These are phyloP conservation scores for Barnettozyma vustinii DNA, from an alignment of 805 yeast genomes.

Conservation along the genomic window DNA sequence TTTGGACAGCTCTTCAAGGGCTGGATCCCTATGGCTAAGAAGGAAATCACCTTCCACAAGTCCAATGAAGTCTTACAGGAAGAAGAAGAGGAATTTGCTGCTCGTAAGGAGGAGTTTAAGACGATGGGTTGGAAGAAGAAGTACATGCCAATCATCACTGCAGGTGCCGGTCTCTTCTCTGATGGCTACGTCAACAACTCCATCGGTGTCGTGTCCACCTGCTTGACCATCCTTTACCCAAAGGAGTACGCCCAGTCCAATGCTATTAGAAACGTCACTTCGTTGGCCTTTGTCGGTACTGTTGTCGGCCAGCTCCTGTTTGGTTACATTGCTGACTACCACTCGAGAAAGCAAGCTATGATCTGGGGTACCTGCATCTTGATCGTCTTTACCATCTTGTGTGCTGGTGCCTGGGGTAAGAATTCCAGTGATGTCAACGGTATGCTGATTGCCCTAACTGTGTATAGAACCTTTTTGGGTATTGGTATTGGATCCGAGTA, in stretches of 20 bases:
- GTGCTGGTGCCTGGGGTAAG: slow-evolving; percentile 83
- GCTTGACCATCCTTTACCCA: slow-evolving; percentile 64
- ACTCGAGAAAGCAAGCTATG: slow-evolving; percentile 83
- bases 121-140: slow-evolving; percentile 25
- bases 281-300: slow-evolving; percentile 90
- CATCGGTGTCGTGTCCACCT: slow-evolving; percentile 69
- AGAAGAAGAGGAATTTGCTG: slow-evolving; percentile 21
- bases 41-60: slow-evolving; percentile 39
- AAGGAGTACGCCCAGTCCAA: slow-evolving; percentile 50
- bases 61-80: slow-evolving; percentile 24
- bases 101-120: slow-evolving; percentile 15
- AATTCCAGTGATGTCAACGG: slow-evolving; percentile 46
- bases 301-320: slow-evolving; percentile 80
- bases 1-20: slow-evolving; percentile 33
- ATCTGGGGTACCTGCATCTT: slow-evolving; percentile 67
- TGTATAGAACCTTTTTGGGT: slow-evolving; percentile 83
- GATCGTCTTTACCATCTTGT: slow-evolving; percentile 70
- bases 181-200: slow-evolving; percentile 92
- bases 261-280: slow-evolving; percentile 75
- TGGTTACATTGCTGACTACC: slow-evolving; percentile 75
- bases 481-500: slow-evolving; percentile 93
- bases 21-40: slow-evolving; percentile 36
- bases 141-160: slow-evolving; percentile 67
- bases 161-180: slow-evolving; percentile 91
- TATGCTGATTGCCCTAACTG: slow-evolving; percentile 76